These are phyloP conservation scores for Calocybe indica DNA, from an alignment of 768 basidiomycete species.

Conservation along the genomic window DNA sequence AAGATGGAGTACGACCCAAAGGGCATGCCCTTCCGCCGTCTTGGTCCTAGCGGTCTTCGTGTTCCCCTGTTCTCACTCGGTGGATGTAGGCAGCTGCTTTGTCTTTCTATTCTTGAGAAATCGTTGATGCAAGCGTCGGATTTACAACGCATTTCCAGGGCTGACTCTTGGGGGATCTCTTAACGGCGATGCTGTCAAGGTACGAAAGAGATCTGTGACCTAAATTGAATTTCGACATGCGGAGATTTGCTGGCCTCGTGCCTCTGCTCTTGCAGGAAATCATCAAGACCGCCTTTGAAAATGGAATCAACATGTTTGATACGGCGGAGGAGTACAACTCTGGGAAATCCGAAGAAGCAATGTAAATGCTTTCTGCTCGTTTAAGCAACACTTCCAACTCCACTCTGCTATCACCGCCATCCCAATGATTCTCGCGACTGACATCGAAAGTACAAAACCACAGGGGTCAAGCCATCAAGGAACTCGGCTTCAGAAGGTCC, in stretches of 20 bases:
- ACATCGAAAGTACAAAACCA: neutral
- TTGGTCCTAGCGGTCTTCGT: slow-evolving; percentile 46
- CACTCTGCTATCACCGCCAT: neutral
- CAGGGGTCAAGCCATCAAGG: slow-evolving; percentile 64
- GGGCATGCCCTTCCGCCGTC: slow-evolving; percentile 40
- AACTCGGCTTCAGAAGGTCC: slow-evolving; percentile 56
- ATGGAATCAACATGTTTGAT: slow-evolving; percentile 69
- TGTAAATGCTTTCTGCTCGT: slow-evolving; percentile 30
- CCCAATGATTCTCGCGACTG: too few species aligned
- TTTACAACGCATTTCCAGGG: slow-evolving; percentile 19
- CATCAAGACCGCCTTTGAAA: slow-evolving; percentile 66
- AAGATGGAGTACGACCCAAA: slow-evolving; percentile 28
- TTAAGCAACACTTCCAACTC: neutral
- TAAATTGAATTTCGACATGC: neutral
- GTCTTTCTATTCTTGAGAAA: neutral
- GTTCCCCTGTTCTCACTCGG: slow-evolving; percentile 57
- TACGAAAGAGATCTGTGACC: slow-evolving; percentile 11
- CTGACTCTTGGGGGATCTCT: slow-evolving; percentile 58
- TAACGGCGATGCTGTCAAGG: slow-evolving; percentile 64
- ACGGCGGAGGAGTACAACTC: slow-evolving; percentile 56
- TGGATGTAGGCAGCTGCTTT: slow-evolving; percentile 31
- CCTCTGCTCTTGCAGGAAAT: slow-evolving; percentile 44
- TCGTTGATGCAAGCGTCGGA: slow-evolving; percentile 5
- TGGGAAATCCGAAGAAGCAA: slow-evolving; percentile 67
- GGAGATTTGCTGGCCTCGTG: neutral